phyloP scores from a whole-genome alignment of 257 asterid species.

The Leonotis leonurus region DNA sequence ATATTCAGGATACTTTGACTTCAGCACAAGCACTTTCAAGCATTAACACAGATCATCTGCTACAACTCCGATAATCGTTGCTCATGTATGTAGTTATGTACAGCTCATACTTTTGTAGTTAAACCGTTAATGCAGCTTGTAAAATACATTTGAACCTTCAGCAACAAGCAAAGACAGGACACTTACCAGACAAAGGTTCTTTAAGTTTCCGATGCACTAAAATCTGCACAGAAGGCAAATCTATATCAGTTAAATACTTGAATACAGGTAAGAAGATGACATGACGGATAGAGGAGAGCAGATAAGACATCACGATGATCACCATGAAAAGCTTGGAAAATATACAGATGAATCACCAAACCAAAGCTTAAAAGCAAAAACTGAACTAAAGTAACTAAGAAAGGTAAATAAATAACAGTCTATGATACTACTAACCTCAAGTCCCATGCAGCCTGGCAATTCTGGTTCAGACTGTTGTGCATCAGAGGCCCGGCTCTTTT shows the following conservation, averaged over 20 bases:
- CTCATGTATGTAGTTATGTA: neutral
- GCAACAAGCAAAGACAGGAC: constrained; percentile 2
- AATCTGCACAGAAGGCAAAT: constrained; percentile 38
- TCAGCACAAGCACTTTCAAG: neutral
- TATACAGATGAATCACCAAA: too few relatives aligned
- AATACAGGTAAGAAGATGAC: constrained; percentile 12
- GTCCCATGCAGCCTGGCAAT: constrained; percentile 78
- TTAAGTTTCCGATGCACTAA: constrained; percentile 48
- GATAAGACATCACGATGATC: neutral
- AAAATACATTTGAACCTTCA: neutral
- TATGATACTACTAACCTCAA: constrained; percentile 62
- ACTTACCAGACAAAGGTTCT: constrained; percentile 47
- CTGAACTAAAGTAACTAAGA: constrained; percentile 15
- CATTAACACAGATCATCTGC: neutral
- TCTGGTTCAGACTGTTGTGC: constrained; percentile 42
- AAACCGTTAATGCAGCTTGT: neutral
- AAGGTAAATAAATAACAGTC: neutral
- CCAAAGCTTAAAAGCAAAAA: too few relatives aligned
- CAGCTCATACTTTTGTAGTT: neutral
- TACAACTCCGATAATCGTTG: too few relatives aligned
- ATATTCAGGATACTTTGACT: neutral
- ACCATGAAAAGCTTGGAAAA: neutral
- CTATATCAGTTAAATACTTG: constrained; percentile 5
- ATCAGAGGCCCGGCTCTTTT: constrained; percentile 31
- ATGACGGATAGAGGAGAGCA: neutral